These are phyloP conservation scores for Beauveria pseudobassiana DNA, from an alignment of 2,329 filamentous ascomycete species.

Conservation along the genomic window DNA sequence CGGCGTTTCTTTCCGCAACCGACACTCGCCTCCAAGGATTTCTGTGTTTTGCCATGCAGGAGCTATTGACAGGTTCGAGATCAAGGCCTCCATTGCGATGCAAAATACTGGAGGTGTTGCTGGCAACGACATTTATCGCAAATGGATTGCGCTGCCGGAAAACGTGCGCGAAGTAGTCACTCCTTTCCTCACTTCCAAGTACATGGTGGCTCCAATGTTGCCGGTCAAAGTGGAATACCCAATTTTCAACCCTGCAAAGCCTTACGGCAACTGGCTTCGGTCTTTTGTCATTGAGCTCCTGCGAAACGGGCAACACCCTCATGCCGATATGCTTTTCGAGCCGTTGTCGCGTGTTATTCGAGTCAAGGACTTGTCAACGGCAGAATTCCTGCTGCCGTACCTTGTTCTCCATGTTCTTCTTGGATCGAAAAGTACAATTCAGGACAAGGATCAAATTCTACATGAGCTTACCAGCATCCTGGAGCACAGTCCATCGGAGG, in stretches of 20 bases:
- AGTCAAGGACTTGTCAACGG: constrained; percentile 77
- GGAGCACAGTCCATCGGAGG: constrained; percentile 45
- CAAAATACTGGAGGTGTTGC: constrained; percentile 34
- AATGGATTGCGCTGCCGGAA: constrained; percentile 74
- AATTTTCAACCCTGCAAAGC: constrained; percentile 60
- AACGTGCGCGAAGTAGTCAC: constrained; percentile 72
- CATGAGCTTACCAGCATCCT: constrained; percentile 69
- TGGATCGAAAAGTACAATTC: constrained; percentile 52
- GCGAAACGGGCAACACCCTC: constrained; percentile 65
- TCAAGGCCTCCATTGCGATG: constrained; percentile 49
- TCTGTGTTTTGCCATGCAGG: constrained; percentile 90
- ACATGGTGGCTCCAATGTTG: constrained; percentile 59
- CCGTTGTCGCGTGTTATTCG: constrained; percentile 76
- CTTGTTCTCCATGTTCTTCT: constrained; percentile 76
- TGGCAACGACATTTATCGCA: constrained; percentile 54
- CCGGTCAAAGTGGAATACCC: constrained; percentile 61
- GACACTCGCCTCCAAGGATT: constrained; percentile 86
- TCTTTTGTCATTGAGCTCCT: constrained; percentile 76
- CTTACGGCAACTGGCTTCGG: constrained; percentile 76
- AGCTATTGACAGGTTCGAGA: constrained; percentile 71
- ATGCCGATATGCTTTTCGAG: constrained; percentile 70
- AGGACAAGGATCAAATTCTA: constrained; percentile 58
- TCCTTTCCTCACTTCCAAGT: constrained; percentile 81
- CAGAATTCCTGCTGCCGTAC: constrained; percentile 85
- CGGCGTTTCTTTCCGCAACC: constrained; percentile 82